Evolutionary conservation across 1,139 yeast genomes (phyloP), one percentile per base, ranked within the genome.

Genomic region (Magnusiomyces fungicola): DNA sequence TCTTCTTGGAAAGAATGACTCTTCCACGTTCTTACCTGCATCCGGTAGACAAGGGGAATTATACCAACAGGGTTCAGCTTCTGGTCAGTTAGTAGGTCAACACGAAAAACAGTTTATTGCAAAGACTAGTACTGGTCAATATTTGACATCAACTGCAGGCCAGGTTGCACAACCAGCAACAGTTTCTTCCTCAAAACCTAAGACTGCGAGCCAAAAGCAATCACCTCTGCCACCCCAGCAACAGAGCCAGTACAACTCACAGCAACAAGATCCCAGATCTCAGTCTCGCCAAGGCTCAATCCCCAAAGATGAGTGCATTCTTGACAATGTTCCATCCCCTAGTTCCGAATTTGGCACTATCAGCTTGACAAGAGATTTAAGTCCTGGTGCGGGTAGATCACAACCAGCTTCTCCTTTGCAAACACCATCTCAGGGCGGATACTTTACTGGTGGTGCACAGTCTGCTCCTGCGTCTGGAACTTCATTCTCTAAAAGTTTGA

Each of bases 1-100:
- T 12, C 56, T 50, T 33, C 55, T 61, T 16, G 46, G 47, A 22
- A 59, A 61, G 45, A 58, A 57, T 42, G 62, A 52, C 29, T 55
- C 61, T 3, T 51, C 60, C 9, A 51, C 55, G 5, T 51, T 57
- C 7, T 30, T 46, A 14, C 40, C 36, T 5, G 38, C 14, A 5
- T 34, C 38, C 7, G 38, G 38, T 18, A 5, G 38, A 16, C 16
- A 18, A 23, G 38, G 38, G 6, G n/a, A n/a, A n/a, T n/a, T n/a
- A n/a, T n/a, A n/a, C n/a, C n/a, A n/a, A n/a, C n/a, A n/a, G n/a
- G n/a, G n/a, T n/a, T n/a, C n/a, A n/a, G n/a, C n/a, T n/a, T n/a
- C n/a, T n/a, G n/a, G n/a, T n/a, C n/a, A n/a, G n/a, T n/a, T n/a
- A n/a, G n/a, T n/a, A n/a, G n/a, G n/a, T n/a, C n/a, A n/a, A n/a